phyloP scores from a whole-genome alignment of 1,284 basidiomycete genomes.

The Sanghuangporus baumii region DNA sequence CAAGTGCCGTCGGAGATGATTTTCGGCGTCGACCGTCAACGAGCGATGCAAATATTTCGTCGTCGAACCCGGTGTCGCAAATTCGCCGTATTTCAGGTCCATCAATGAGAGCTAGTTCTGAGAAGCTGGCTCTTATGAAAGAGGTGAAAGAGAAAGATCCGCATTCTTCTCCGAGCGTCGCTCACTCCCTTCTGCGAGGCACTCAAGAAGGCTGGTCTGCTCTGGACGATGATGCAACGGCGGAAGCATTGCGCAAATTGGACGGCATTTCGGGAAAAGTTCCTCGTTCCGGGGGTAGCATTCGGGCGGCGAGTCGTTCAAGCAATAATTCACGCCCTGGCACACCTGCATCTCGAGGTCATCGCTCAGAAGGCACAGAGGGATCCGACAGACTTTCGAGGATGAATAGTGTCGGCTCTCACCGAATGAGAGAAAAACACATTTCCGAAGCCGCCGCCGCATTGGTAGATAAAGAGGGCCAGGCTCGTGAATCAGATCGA shows the following conservation, averaged over 20 bases:
- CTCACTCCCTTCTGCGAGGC: constrained; percentile 73
- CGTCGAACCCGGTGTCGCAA: constrained; percentile 8
- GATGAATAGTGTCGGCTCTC: constrained; percentile 6
- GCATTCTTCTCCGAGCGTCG: constrained; percentile 60
- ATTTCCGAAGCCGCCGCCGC: background rate
- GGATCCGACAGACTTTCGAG: constrained; percentile 19
- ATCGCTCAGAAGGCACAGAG: constrained; percentile 40
- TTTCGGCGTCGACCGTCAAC: background rate
- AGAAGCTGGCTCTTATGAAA: constrained; percentile 7
- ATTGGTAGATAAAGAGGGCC: background rate
- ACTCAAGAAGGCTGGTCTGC: constrained; percentile 82
- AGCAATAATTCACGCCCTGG: constrained; percentile 67
- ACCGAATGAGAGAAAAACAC: constrained; percentile 3
- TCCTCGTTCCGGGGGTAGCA: constrained; percentile 54
- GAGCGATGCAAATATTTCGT: background rate
- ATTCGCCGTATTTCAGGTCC: constrained; percentile 5
- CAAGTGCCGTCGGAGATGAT: constrained; percentile 1
- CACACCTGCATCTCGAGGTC: constrained; percentile 44
- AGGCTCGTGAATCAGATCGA: background rate
- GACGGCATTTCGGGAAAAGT: constrained; percentile 83
- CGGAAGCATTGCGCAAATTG: constrained; percentile 87
- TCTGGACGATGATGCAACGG: constrained; percentile 82
- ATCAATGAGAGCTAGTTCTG: constrained; percentile 6
- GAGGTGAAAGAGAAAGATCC: constrained; percentile 23
- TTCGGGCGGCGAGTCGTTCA: constrained; percentile 56